Percentiles rank a stretch among this genome's conserved stretches.
Evolutionary conservation across 2,329 filamentous ascomycete species (phyloP).

Genomic region (Colletotrichum noveboracense): DNA sequence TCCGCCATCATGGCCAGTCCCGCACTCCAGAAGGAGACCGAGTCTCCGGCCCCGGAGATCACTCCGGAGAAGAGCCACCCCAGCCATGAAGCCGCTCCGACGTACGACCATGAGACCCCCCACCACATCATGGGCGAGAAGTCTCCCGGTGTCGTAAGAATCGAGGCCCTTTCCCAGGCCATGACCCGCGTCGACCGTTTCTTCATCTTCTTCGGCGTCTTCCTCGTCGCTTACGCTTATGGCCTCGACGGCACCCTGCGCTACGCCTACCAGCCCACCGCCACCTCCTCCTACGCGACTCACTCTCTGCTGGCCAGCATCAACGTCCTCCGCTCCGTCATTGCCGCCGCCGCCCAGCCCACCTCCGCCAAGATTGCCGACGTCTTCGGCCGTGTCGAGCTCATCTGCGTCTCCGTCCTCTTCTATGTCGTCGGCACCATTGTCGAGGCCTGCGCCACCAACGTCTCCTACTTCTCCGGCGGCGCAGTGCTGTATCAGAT

Average conservation of each 20-base stretch:
- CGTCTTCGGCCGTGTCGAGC: slow-evolving; percentile 67
- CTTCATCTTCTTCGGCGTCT: slow-evolving; percentile 64
- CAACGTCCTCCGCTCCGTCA: slow-evolving; percentile 61
- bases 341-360: slow-evolving; percentile 63
- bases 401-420: slow-evolving; percentile 61
- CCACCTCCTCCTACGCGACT: slow-evolving; percentile 51
- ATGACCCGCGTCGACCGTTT: slow-evolving; percentile 58
- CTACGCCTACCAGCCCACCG: slow-evolving; percentile 59
- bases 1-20: not conserved
- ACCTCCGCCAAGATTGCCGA: slow-evolving; percentile 66
- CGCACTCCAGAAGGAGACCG: slow-evolving; percentile 2
- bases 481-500: slow-evolving; percentile 67
- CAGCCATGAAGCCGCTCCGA: not conserved
- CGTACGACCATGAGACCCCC: not conserved
- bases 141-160: slow-evolving; percentile 61
- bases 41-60: not conserved
- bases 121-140: slow-evolving; percentile 30
- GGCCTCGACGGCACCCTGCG: slow-evolving; percentile 64
- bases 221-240: slow-evolving; percentile 69
- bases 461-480: slow-evolving; percentile 57
- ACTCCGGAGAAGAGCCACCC: not conserved
- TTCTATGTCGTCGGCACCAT: slow-evolving; percentile 66
- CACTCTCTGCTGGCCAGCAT: slow-evolving; percentile 65
- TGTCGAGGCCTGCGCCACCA: slow-evolving; percentile 56
- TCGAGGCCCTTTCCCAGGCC: slow-evolving; percentile 60